Evolutionary conservation across 2,329 filamentous ascomycete genomes (phyloP), one percentile per base, ranked within the genome.

Genomic region (Xylariaceae sp.): DNA sequence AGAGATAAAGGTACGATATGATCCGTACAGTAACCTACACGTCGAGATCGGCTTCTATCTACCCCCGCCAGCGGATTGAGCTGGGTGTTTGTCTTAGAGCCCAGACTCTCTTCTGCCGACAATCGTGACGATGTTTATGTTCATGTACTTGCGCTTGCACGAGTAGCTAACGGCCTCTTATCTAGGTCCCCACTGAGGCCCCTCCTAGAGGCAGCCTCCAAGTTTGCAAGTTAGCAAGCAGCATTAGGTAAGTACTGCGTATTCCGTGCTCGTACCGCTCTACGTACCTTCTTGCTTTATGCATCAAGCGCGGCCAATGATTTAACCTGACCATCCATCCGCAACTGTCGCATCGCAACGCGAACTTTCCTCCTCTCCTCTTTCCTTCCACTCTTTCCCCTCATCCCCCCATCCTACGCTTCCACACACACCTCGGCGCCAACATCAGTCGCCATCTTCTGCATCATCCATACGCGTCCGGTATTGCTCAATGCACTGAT

Each of bases 341-440:
- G 54, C 61, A n/a, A 55, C 56, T 56, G 62, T 64, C 62, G 62
- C 61, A 59, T 63, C 56, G 58, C 58, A 63, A 52, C 60, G 2
- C 51, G 17, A 42, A 49, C 39, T 55, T 55, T 57, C 56, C 49
- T 54, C 35, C 53, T 53, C 49, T n/a, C 50, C 48, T 39, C 56
- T 50, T 51, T 51, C 54, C 49, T 55, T 35, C 53, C 53, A 30
- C 23, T 49, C 51, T 50, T 54, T 56, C 59, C 55, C 60, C 58
- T 57, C 56, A 51, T 51, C 53, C 51, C 42, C 4, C 23, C 23
- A 30, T 18, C 39, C 50, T 37, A 18, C 17, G 44, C 11, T 48
- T 8, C 45, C n/a, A 30, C 23, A 17, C 9, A 49, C 42, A 42
- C n/a, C 42, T 15, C 13, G 9, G 17, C 47, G 37, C 52, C 47